Percentiles rank a stretch among this genome's conserved stretches.
Conservation (phyloP, 352 stramenopile genomes). For the Phytophthora pluvialis region DNA sequence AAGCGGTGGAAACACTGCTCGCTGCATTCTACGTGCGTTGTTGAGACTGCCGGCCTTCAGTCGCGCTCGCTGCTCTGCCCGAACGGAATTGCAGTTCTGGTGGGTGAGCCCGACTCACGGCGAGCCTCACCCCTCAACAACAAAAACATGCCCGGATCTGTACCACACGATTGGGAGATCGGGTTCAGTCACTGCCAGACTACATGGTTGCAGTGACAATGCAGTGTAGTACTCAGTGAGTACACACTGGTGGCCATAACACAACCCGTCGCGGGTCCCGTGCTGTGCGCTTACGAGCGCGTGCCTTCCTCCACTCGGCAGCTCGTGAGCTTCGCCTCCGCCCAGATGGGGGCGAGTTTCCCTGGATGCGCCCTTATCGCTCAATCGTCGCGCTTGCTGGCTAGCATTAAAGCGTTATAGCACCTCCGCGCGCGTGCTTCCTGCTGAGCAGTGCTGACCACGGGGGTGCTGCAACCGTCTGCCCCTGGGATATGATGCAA, state of each 20-base stretch:
- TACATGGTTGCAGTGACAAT: too few species aligned
- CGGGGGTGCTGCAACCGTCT: constrained; percentile 2
- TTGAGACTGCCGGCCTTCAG: not conserved
- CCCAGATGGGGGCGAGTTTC: constrained; percentile 10
- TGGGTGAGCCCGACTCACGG: not conserved
- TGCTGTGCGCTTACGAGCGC: constrained; percentile 15
- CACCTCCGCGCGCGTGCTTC: not conserved
- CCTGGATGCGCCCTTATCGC: constrained; percentile 1
- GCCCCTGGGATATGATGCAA: constrained; percentile 13
- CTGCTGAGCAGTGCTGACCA: not conserved
- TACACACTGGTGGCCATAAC: not conserved
- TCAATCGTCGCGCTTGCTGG: constrained; percentile 8
- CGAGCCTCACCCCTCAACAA: constrained; percentile 13
- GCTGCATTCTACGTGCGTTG: constrained; percentile 8
- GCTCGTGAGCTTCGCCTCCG: not conserved
- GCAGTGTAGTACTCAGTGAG: too few species aligned
- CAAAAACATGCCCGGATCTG: constrained; percentile 20
- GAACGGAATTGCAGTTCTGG: constrained; percentile 4
- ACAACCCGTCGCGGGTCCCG: not conserved
- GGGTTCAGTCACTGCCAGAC: constrained; percentile 2
- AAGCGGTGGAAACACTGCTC: not conserved
- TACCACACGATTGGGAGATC: constrained; percentile 24
- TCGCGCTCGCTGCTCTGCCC: constrained; percentile 1
- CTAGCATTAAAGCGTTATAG: not conserved
- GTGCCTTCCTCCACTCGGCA: constrained; percentile 28